A percentile compares a stretch with the other conserved stretches of the same genome.
phyloP scores from a whole-genome alignment of 208 protist species.

The Leishmania gerbilli region DNA sequence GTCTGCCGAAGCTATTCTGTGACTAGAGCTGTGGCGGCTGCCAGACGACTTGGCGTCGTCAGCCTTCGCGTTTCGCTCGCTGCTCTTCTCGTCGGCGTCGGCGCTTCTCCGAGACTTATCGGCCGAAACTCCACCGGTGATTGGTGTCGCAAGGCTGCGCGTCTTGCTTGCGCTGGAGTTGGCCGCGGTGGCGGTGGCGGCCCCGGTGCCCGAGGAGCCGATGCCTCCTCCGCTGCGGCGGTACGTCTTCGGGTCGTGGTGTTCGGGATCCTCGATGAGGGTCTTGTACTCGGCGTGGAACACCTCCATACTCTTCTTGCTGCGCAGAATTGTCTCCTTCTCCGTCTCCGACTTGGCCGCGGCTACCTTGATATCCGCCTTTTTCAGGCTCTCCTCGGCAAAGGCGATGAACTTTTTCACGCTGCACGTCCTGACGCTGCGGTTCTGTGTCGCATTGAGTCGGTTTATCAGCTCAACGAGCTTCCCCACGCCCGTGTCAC shows the following conservation, averaged over 20 bases:
- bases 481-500: slow-evolving; percentile 28
- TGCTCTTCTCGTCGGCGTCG: neutral
- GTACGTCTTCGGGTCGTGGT: slow-evolving; percentile 57
- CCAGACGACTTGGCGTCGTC: slow-evolving; percentile 7
- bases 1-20: neutral
- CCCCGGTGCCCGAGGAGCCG: slow-evolving; percentile 4
- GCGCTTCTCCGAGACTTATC: slow-evolving; percentile 1
- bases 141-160: slow-evolving; percentile 1
- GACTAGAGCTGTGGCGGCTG: neutral
- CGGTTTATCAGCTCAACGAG: slow-evolving; percentile 44
- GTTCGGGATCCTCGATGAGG: slow-evolving; percentile 47
- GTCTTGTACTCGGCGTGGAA: slow-evolving; percentile 63
- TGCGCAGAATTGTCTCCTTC: slow-evolving; percentile 35
- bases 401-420: slow-evolving; percentile 62
- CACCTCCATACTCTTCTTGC: slow-evolving; percentile 60
- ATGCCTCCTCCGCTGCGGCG: slow-evolving; percentile 41
- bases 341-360: slow-evolving; percentile 40
- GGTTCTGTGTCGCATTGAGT: slow-evolving; percentile 40
- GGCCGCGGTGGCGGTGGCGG: neutral
- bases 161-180: neutral
- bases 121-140: neutral
- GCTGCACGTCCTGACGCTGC: slow-evolving; percentile 54
- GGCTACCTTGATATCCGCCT: slow-evolving; percentile 38
- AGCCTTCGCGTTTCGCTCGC: slow-evolving; percentile 1
- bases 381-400: slow-evolving; percentile 48